A percentile compares a stretch with the other conserved stretches of the same genome.
These are phyloP conservation scores for Lolium perenne DNA, from an alignment of 176 grass and related monocot species.

Conservation along the genomic window DNA sequence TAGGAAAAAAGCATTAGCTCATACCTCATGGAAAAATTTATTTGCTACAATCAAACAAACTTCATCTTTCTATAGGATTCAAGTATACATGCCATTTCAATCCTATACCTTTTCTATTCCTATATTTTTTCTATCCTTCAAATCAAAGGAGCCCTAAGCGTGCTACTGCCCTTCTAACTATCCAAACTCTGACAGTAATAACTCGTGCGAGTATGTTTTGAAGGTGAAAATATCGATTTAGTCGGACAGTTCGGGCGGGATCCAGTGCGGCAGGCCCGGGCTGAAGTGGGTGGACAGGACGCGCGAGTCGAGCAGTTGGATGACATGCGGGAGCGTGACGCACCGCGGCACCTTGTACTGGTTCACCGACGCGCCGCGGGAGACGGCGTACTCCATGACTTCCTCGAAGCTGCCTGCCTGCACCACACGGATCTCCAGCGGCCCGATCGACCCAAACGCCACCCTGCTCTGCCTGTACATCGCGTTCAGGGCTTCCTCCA, in stretches of 20 bases:
- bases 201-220: too few relatives aligned
- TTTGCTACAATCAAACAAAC: too few relatives aligned
- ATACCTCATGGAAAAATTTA: too few relatives aligned
- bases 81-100: too few relatives aligned
- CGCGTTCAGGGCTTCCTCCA: slow-evolving; percentile 9
- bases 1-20: too few relatives aligned
- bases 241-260: slow-evolving; percentile 41
- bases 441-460: neutral
- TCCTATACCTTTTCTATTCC: too few relatives aligned
- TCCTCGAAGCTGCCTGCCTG: neutral
- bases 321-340: slow-evolving; percentile 79
- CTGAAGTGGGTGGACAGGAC: slow-evolving; percentile 85
- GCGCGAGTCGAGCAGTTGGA: slow-evolving; percentile 84
- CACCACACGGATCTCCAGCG: neutral
- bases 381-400: neutral
- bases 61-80: too few relatives aligned
- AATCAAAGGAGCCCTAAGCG: too few relatives aligned
- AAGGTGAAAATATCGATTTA: neutral
- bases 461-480: slow-evolving; percentile 1
- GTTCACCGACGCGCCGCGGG: neutral
- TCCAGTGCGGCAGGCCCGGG: slow-evolving; percentile 67
- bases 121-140: too few relatives aligned
- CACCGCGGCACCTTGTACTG: slow-evolving; percentile 53
- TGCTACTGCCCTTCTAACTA: too few relatives aligned
- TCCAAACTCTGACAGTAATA: too few relatives aligned